Evolutionary conservation across 1,284 basidiomycete species (phyloP).

Genomic region (Taiwanofungus camphoratus): DNA sequence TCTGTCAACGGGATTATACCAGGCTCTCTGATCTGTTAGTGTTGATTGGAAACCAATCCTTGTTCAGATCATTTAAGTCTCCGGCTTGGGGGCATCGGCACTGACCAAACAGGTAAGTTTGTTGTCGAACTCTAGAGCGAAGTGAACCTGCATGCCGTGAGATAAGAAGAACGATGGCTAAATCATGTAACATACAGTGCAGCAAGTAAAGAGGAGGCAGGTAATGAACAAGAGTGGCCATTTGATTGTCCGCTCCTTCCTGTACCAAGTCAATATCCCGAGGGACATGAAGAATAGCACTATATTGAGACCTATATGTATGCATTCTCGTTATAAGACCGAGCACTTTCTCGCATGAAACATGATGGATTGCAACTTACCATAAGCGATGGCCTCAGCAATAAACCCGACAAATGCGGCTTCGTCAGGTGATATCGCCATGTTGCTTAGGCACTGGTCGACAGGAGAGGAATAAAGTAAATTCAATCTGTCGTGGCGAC

Average conservation of each 20-base stretch:
- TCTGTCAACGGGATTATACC: background rate
- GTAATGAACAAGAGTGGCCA: background rate
- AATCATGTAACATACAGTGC: background rate
- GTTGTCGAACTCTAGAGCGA: background rate
- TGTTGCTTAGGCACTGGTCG: too few relatives aligned
- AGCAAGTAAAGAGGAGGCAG: background rate
- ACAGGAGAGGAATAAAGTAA: too few relatives aligned
- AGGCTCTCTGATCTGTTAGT: background rate
- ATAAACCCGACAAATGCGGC: background rate
- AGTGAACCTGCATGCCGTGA: background rate
- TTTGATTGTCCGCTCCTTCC: background rate
- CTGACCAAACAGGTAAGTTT: background rate
- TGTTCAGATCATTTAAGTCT: too few relatives aligned
- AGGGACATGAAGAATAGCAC: background rate
- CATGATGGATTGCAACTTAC: background rate
- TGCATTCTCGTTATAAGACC: background rate
- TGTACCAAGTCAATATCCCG: background rate
- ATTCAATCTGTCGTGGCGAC: too few relatives aligned
- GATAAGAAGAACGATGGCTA: background rate
- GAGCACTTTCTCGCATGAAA: too few relatives aligned
- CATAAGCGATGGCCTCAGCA: background rate
- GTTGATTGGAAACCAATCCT: background rate
- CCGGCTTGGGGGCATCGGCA: background rate
- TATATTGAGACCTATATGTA: background rate
- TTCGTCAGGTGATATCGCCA: background rate